Percentiles rank a stretch among this genome's conserved stretches.
phyloP scores from a whole-genome alignment of 108 stramenopile species.

The Nitzschia palea region DNA sequence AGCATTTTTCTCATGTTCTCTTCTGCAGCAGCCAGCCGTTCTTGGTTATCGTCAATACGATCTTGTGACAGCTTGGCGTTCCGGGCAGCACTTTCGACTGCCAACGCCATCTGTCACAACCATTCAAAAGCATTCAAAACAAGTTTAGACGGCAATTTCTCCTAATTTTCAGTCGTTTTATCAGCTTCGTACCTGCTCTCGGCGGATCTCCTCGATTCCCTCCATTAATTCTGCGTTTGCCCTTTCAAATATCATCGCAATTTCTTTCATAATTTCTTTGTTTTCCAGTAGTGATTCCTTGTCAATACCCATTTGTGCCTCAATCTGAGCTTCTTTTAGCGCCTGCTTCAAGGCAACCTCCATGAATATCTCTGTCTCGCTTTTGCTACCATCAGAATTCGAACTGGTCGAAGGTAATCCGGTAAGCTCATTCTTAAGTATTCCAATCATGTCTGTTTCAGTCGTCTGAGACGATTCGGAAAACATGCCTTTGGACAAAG shows the following conservation, averaged over 20 bases:
- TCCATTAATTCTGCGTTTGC: conserved; percentile 48
- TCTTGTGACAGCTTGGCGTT: conserved; percentile 21
- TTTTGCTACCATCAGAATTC: neutral
- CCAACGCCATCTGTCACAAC: conserved; percentile 31
- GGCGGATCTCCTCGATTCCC: conserved; percentile 50
- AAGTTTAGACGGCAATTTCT: too few species aligned
- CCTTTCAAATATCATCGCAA: conserved; percentile 56
- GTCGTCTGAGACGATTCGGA: conserved; percentile 30
- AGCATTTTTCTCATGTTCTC: conserved; percentile 49
- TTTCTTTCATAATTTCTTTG: conserved; percentile 60
- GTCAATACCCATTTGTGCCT: conserved; percentile 10
- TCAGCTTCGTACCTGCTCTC: conserved; percentile 48
- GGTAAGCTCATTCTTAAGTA: conserved; percentile 19
- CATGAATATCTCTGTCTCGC: conserved; percentile 44
- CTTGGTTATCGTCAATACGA: conserved; percentile 20
- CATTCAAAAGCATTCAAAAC: too few species aligned
- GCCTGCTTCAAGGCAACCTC: conserved; percentile 51
- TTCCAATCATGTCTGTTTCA: conserved; percentile 37
- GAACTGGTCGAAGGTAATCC: conserved; percentile 3
- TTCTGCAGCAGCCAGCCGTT: conserved; percentile 48
- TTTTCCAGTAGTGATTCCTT: conserved; percentile 53
- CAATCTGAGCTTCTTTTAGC: conserved; percentile 34
- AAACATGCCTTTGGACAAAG: conserved; percentile 48
- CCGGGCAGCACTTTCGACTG: conserved; percentile 35
- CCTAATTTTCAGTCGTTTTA: neutral